A percentile compares a stretch with the other conserved stretches of the same genome.
phyloP scores from a whole-genome alignment of 2,329 filamentous ascomycete species.

The Lojkania enalia region DNA sequence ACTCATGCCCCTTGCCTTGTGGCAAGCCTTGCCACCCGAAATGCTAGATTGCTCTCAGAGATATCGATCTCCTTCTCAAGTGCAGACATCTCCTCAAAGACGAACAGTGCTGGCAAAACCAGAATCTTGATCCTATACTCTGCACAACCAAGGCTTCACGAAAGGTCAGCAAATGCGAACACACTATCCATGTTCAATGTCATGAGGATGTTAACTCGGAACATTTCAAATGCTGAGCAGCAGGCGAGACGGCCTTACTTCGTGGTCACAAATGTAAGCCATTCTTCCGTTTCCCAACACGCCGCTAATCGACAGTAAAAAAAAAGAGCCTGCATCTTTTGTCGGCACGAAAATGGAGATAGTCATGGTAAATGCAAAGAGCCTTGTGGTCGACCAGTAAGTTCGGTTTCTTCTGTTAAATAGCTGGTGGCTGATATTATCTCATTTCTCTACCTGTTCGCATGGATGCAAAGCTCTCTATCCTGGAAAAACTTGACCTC shows the following conservation, averaged over 20 bases:
- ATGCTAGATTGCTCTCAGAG: slow-evolving; percentile 32
- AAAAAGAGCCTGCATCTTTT: not conserved
- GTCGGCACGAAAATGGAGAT: not conserved
- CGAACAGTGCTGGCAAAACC: slow-evolving; percentile 10
- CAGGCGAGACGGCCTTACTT: slow-evolving; percentile 6
- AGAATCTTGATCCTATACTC: slow-evolving; percentile 5
- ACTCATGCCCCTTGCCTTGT: slow-evolving; percentile 51
- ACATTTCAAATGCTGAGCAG: slow-evolving; percentile 11
- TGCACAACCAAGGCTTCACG: slow-evolving; percentile 8
- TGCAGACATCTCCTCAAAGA: slow-evolving; percentile 49
- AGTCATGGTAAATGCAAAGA: slow-evolving; percentile 44
- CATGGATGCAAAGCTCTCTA: too few relatives aligned
- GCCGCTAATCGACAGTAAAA: not conserved
- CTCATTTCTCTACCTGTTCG: too few relatives aligned
- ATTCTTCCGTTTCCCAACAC: not conserved
- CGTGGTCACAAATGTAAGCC: slow-evolving; percentile 22
- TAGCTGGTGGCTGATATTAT: too few relatives aligned
- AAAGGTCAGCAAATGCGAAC: slow-evolving; percentile 7
- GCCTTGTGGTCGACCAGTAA: too few relatives aligned
- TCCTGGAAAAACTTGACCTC: too few relatives aligned
- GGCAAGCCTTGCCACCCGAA: slow-evolving; percentile 48
- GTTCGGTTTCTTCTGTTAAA: too few relatives aligned
- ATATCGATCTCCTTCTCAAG: slow-evolving; percentile 28
- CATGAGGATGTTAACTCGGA: slow-evolving; percentile 4
- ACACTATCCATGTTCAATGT: slow-evolving; percentile 11